Conservation (phyloP, 495 filamentous ascomycete genomes). For the Tetracladium marchalianum region DNA sequence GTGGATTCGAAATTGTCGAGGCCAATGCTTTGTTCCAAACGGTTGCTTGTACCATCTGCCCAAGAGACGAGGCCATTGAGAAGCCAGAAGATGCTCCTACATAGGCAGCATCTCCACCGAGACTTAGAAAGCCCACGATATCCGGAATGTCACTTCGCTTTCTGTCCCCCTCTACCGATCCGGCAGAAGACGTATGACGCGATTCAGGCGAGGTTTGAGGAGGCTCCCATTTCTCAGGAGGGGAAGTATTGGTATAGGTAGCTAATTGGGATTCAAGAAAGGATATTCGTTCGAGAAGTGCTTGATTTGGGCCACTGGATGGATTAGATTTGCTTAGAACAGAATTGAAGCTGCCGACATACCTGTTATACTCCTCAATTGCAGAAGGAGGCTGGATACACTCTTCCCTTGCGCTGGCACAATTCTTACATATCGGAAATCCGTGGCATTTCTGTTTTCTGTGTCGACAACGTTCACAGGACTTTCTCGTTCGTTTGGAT, state of each 20-base stretch:
- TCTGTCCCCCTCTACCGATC: constrained; percentile 11
- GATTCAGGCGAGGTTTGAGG: constrained; percentile 19
- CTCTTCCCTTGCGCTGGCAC: constrained; percentile 33
- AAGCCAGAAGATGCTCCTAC: constrained; percentile 44
- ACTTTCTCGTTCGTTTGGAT: constrained; percentile 40
- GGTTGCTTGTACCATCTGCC: constrained; percentile 44
- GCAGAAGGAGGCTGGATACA: constrained; percentile 42
- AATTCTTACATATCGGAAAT: constrained; percentile 39
- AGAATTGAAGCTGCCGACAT: constrained; percentile 2
- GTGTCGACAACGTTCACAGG: constrained; percentile 41
- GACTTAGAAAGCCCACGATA: constrained; percentile 39
- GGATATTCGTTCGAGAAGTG: constrained; percentile 36
- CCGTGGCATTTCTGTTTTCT: constrained; percentile 37
- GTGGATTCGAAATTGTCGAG: constrained; percentile 25
- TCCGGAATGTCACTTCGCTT: constrained; percentile 38
- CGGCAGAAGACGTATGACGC: constrained; percentile 19
- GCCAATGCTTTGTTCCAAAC: constrained; percentile 41
- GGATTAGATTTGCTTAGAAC: background rate
- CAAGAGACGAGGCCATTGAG: constrained; percentile 36
- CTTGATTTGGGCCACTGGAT: constrained; percentile 31
- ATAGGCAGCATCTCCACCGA: constrained; percentile 41
- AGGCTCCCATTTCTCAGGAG: constrained; percentile 13
- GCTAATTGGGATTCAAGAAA: constrained; percentile 32
- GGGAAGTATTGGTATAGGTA: constrained; percentile 18
- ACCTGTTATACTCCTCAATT: constrained; percentile 34